Evolutionary conservation across 1,284 basidiomycete species (phyloP).

Genomic region (Apiotrichum mycotoxinovorans): DNA sequence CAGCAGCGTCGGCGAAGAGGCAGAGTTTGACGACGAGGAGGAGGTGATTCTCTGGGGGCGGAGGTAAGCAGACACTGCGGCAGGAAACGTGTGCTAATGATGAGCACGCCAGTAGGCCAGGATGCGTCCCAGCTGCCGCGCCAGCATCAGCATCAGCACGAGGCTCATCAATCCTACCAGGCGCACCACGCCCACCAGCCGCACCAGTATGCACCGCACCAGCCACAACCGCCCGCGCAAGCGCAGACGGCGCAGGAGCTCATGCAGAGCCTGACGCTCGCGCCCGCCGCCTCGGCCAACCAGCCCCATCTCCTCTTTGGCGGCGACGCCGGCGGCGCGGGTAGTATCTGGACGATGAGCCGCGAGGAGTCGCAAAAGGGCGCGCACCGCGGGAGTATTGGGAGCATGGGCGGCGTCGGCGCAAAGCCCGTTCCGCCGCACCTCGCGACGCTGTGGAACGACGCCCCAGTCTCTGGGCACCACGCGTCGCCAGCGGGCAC

Average conservation of each 20-base stretch:
- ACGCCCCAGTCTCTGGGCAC: neutral
- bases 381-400: slow-evolving; percentile 5
- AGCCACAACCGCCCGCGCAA: too few species aligned
- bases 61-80: slow-evolving; percentile 14
- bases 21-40: slow-evolving; percentile 34
- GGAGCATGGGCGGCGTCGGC: neutral
- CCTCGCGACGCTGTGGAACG: slow-evolving; percentile 2
- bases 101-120: slow-evolving; percentile 8
- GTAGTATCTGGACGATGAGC: slow-evolving; percentile 39
- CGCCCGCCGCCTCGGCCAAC: neutral
- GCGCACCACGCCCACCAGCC: neutral
- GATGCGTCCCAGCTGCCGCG: neutral
- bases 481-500: neutral
- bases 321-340: slow-evolving; percentile 15
- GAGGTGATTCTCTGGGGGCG: slow-evolving; percentile 40
- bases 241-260: slow-evolving; percentile 26
- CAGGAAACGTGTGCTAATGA: too few species aligned
- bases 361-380: slow-evolving; percentile 34
- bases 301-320: slow-evolving; percentile 26
- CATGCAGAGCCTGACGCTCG: slow-evolving; percentile 24
- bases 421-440: neutral
- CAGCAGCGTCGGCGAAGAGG: slow-evolving; percentile 52
- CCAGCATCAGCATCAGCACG: neutral
- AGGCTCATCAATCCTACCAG: neutral
- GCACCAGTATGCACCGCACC: too few species aligned